Base-by-base conservation (phyloP, 2,329 filamentous ascomycete genomes). In the Aspergillus transmontanensis region DNA sequence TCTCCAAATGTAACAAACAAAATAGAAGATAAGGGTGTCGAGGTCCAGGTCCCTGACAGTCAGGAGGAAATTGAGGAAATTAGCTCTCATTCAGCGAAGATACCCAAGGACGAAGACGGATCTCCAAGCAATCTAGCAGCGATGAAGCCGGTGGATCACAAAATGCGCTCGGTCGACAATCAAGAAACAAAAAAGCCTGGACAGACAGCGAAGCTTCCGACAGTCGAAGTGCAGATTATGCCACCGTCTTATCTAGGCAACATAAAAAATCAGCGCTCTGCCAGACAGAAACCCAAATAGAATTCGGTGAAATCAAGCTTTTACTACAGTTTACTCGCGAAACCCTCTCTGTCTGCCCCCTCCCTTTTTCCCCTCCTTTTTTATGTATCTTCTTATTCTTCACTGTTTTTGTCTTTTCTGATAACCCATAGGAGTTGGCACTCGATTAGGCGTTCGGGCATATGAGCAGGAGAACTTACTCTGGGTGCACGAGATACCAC, bases 41-140 rank as follows among this genome's bases (percentile, higher is more conserved):
- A 72, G 2, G 56, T 73, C 41, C 69, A 73, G 23, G 72, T 76
- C 21, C 73, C 71, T 2, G 69, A 75, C 56, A 76, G 74, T 43
- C 74, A 77, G 61, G 71, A 76, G 34, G 61, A 55, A 45, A 19
- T 45, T 32, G 28, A 58, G 26, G 32, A 55, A 26, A 21, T 16
- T 46, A 19, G 46, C 36, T 36, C 48, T 45, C 10, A 21, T 26
- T 21, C 56, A 26, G 6, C 56, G 43, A 39, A 39, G 36, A 23
- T 48, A 26, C 3, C n/a, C 46, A 57, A 53, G 28, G 28, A 41
- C 12, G 12, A 39, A 55, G 12, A 55, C 51, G 6, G 16, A 34
- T 32, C 51, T 26, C n/a, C 51, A 12, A 55, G 12, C 32, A 4
- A 16, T 6, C 21, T 5, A 55, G 34, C 51, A 39, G 51, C n/a